Base-by-base conservation (phyloP, 2,329 filamentous ascomycete genomes). In the Ophiocordyceps camponoti-rufipedis region DNA sequence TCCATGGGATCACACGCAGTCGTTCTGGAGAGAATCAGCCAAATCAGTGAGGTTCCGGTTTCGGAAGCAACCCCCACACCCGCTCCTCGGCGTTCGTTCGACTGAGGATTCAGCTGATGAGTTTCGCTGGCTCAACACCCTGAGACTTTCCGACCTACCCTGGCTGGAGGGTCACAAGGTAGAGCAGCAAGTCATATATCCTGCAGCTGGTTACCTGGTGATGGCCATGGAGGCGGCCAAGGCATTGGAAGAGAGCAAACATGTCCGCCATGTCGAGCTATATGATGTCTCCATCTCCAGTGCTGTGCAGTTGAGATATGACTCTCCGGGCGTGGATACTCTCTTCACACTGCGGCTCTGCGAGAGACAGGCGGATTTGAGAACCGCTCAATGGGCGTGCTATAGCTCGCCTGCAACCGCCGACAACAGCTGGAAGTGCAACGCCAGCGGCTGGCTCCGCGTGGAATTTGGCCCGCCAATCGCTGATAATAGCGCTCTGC, bases 1-100 rank as follows among this genome's bases (percentile, higher is more conserved):
- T 48, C 52, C 56, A 0, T 70, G 65, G 65, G 57, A 68, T 35
- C 62, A 68, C 46, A 49, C 23, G 5, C 46, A 45, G 19, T 18
- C 19, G 1, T 59, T 57, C 46, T 66, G 61, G 62, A 28, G 41
- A 19, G 55, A 57, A 41, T 45, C 29, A 3, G 48, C 51, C 2
- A n/a, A 44, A 28, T 47, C 49, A 1, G 18, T 14, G 0, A 44
- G 47, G 13, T 49, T 48, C 38, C 41, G 49, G 8, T n/a, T 44
- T n/a, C 48, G 45, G 3, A 18, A 29, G 10, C 48, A 45, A 33
- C 33, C 47, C 2, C 48, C 43, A 1, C 56, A 58, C 47, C 51
- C 53, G 9, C 44, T 58, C 1, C 54, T 58, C 32, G 62, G 59
- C 35, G 35, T 39, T n/a, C n/a, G 28, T 4, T 40, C 41, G 7